Percentiles rank a stretch among this genome's conserved stretches.
phyloP scores from a whole-genome alignment of 1,284 basidiomycete species.

The Moesziomyces parantarcticus region DNA sequence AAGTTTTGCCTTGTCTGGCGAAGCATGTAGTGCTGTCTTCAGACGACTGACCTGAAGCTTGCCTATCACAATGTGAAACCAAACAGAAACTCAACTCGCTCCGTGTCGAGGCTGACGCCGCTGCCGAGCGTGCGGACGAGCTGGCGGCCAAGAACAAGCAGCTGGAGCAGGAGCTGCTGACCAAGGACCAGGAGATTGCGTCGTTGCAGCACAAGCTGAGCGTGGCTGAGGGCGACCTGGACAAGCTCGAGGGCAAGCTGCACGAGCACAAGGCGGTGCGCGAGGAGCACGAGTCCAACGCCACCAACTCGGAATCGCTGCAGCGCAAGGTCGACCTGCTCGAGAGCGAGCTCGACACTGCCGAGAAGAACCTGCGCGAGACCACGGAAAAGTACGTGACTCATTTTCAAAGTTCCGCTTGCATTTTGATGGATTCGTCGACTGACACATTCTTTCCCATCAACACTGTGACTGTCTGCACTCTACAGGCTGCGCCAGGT shows the following conservation, averaged over 20 bases:
- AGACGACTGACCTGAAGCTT: neutral
- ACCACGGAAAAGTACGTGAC: constrained; percentile 92
- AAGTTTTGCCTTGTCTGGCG: constrained; percentile 22
- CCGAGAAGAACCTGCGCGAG: constrained; percentile 97
- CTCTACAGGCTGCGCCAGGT: constrained; percentile 88
- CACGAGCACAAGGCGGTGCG: constrained; percentile 77
- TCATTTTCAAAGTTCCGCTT: too few species aligned
- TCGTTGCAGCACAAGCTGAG: constrained; percentile 83
- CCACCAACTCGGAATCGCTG: constrained; percentile 81
- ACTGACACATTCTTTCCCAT: too few species aligned
- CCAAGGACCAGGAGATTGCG: constrained; percentile 87
- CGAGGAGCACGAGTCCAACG: constrained; percentile 80
- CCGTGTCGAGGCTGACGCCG: constrained; percentile 86
- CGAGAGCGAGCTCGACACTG: constrained; percentile 93
- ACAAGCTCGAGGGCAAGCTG: constrained; percentile 81
- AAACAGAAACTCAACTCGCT: constrained; percentile 74
- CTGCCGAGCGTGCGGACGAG: constrained; percentile 69
- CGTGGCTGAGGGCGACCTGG: constrained; percentile 79
- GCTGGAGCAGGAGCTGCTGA: constrained; percentile 80
- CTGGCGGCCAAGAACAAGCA: constrained; percentile 68
- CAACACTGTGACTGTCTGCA: neutral
- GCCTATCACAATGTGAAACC: neutral
- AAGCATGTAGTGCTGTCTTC: neutral
- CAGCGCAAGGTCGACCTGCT: constrained; percentile 87
- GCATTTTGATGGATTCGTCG: too few species aligned